These are phyloP conservation scores for Populus hybrid DNA, from an alignment of 441 rosid species.

Conservation along the genomic window DNA sequence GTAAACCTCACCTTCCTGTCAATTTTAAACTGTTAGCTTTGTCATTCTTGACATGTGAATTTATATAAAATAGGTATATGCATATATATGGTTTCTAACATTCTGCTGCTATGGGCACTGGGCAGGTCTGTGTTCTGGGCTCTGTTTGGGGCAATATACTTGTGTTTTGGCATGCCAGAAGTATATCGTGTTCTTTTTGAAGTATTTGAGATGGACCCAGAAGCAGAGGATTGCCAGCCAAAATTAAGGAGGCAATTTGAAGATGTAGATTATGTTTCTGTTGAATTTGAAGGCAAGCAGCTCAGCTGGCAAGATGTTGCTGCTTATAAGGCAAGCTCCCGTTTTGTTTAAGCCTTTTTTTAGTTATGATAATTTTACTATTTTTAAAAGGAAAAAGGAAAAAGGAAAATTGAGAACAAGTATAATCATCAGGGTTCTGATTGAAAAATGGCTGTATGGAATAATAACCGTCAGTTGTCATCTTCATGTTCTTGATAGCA, in stretches of 20 bases:
- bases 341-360: neutral
- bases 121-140: constrained; percentile 93
- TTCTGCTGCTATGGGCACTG: constrained; percentile 14
- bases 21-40: neutral
- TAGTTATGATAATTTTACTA: neutral
- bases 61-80: neutral
- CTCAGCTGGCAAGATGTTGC: constrained; percentile 94
- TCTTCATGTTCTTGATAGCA: neutral
- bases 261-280: constrained; percentile 92
- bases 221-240: constrained; percentile 92
- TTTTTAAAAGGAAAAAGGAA: neutral
- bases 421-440: neutral
- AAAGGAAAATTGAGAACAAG: neutral
- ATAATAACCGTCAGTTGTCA: neutral
- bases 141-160: constrained; percentile 86
- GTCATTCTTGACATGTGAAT: neutral
- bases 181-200: constrained; percentile 92
- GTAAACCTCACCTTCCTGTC: neutral
- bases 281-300: constrained; percentile 79
- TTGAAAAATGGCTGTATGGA: neutral
- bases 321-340: constrained; percentile 62
- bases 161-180: constrained; percentile 96
- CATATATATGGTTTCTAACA: neutral
- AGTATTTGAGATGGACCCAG: constrained; percentile 98
- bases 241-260: constrained; percentile 86